These are phyloP conservation scores for Eremomyces bilateralis DNA, from an alignment of 495 filamentous ascomycete genomes.

Conservation along the genomic window DNA sequence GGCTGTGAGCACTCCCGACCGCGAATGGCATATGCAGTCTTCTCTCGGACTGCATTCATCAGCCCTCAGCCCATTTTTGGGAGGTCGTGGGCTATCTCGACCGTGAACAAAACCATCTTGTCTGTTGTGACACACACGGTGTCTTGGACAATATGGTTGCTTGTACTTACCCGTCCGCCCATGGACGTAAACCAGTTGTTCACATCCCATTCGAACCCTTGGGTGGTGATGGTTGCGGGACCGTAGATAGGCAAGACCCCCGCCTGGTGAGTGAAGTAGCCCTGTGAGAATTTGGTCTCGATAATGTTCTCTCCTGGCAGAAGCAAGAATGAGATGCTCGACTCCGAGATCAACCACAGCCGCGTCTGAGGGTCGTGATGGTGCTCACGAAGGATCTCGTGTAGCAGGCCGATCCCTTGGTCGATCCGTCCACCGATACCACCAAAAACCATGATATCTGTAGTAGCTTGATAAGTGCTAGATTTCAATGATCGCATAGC, in stretches of 20 bases:
- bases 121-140: conserved; percentile 37
- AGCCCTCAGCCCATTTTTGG: no score
- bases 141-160: conserved; percentile 52
- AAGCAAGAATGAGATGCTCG: conserved; percentile 64
- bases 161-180: conserved; percentile 73
- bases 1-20: no score
- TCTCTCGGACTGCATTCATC: no score
- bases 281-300: conserved; percentile 23
- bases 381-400: conserved; percentile 34
- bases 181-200: conserved; percentile 57
- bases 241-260: conserved; percentile 70
- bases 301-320: conserved; percentile 45
- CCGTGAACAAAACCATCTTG: conserved; percentile 61
- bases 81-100: no score
- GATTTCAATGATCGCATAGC: conserved; percentile 25
- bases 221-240: conserved; percentile 48
- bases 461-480: background rate
- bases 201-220: conserved; percentile 81
- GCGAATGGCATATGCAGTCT: no score
- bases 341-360: conserved; percentile 41
- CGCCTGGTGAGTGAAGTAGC: conserved; percentile 38
- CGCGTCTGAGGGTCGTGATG: conserved; percentile 12
- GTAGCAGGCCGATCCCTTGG: conserved; percentile 71
- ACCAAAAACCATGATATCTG: conserved; percentile 47
- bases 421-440: conserved; percentile 78